A percentile compares a stretch with the other conserved stretches of the same genome.
phyloP scores from a whole-genome alignment of 805 yeast genomes.

The Brettanomyces anomalus region DNA sequence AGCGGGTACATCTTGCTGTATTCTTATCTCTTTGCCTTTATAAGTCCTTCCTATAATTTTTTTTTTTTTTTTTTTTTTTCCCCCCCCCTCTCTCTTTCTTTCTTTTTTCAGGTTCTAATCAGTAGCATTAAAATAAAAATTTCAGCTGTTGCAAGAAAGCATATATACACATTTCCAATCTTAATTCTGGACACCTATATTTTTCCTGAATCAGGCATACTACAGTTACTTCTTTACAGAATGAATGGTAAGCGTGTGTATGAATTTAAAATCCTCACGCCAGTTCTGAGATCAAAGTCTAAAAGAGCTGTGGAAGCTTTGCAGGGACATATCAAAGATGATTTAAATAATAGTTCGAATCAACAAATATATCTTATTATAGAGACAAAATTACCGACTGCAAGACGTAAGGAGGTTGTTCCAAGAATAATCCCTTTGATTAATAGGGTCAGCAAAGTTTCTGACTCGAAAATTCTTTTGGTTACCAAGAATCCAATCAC shows the following conservation, averaged over 20 bases:
- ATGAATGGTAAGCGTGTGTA: neutral
- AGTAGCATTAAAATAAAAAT: too few species aligned
- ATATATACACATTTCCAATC: too few species aligned
- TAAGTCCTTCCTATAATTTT: too few species aligned
- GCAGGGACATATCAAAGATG: slow-evolving; percentile 20
- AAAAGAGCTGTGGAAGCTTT: slow-evolving; percentile 23
- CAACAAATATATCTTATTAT: slow-evolving; percentile 34
- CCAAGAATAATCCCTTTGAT: slow-evolving; percentile 56
- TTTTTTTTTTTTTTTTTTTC: too few species aligned
- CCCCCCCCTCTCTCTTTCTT: too few species aligned
- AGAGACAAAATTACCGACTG: slow-evolving; percentile 38
- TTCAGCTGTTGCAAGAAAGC: too few species aligned
- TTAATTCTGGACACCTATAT: too few species aligned
- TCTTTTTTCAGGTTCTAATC: too few species aligned
- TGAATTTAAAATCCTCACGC: slow-evolving; percentile 8
- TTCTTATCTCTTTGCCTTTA: too few species aligned
- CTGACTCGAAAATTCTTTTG: slow-evolving; percentile 44
- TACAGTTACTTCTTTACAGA: too few species aligned
- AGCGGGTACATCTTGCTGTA: too few species aligned
- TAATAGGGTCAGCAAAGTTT: slow-evolving; percentile 39
- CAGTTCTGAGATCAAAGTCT: slow-evolving; percentile 9
- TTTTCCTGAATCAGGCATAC: too few species aligned
- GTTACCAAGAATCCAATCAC: slow-evolving; percentile 70
- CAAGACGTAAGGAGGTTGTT: slow-evolving; percentile 37
- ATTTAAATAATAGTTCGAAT: slow-evolving; percentile 3